Evolutionary conservation across 805 yeast species (phyloP).

Genomic region (Candida morakotiae): DNA sequence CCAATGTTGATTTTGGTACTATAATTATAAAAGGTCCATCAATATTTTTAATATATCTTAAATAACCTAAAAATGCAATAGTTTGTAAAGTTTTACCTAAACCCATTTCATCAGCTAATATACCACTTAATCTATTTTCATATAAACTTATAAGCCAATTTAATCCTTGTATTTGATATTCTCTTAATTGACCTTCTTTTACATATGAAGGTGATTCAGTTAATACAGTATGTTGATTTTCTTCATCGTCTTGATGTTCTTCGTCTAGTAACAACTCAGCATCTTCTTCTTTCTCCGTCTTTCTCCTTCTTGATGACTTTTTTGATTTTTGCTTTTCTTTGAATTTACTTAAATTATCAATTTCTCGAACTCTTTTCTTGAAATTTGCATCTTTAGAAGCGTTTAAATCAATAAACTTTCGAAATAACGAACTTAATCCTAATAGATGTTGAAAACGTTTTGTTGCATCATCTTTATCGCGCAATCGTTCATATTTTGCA

Average conservation of each 20-base stretch:
- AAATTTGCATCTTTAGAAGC: constrained; percentile 60
- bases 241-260: constrained; percentile 57
- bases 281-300: constrained; percentile 94
- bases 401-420: constrained; percentile 63
- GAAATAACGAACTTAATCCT: constrained; percentile 62
- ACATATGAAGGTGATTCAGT: constrained; percentile 82
- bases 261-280: constrained; percentile 87
- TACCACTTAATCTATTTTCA: constrained; percentile 87
- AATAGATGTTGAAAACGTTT: constrained; percentile 64
- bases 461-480: constrained; percentile 54
- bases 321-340: constrained; percentile 17
- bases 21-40: constrained; percentile 90
- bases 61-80: constrained; percentile 83
- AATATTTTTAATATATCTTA: constrained; percentile 71
- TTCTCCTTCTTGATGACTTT: constrained; percentile 40
- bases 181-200: constrained; percentile 69
- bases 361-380: constrained; percentile 50
- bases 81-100: constrained; percentile 95
- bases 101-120: constrained; percentile 98
- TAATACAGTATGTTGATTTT: constrained; percentile 59
- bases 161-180: constrained; percentile 90
- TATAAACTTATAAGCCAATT: constrained; percentile 91
- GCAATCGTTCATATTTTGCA: constrained; percentile 31
- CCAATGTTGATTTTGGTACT: constrained; percentile 93
- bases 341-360: constrained; percentile 48